Evolutionary conservation across 2,329 filamentous ascomycete genomes (phyloP).

Genomic region (Dactylellina sp.): DNA sequence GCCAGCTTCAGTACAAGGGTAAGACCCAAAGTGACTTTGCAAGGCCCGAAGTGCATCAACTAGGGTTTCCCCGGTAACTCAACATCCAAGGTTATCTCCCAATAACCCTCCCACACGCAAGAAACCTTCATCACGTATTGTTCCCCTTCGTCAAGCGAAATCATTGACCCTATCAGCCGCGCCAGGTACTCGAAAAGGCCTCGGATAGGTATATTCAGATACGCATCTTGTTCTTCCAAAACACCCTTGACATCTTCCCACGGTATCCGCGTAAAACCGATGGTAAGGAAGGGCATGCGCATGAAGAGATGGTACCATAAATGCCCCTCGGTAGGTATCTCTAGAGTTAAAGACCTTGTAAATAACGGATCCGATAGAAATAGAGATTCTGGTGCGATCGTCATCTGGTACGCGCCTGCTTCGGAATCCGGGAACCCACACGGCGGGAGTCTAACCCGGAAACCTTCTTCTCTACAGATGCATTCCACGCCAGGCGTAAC

Average conservation of each 20-base stretch:
- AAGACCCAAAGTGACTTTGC: no score
- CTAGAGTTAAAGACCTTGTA: background rate
- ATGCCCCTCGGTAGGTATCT: background rate
- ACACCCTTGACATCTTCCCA: constrained; percentile 30
- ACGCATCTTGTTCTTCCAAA: constrained; percentile 10
- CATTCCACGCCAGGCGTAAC: constrained; percentile 17
- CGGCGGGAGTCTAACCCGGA: constrained; percentile 17
- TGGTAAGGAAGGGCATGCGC: no score
- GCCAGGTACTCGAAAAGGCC: constrained; percentile 21
- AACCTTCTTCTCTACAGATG: constrained; percentile 19
- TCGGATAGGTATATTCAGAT: constrained; percentile 23
- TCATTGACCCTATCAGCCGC: constrained; percentile 16
- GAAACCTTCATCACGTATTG: constrained; percentile 29
- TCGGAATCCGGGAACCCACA: no score
- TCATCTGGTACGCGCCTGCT: constrained; percentile 3
- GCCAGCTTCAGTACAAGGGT: no score
- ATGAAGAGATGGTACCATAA: no score
- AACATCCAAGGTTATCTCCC: background rate
- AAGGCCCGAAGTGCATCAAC: no score
- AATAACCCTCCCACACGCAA: constrained; percentile 22
- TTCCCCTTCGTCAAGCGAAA: constrained; percentile 11
- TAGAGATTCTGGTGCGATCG: constrained; percentile 11
- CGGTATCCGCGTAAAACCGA: no score
- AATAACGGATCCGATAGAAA: constrained; percentile 34
- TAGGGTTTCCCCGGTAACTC: no score